Base-by-base conservation (phyloP, 148 eudicot genomes). In the Heliosperma pusillum region DNA sequence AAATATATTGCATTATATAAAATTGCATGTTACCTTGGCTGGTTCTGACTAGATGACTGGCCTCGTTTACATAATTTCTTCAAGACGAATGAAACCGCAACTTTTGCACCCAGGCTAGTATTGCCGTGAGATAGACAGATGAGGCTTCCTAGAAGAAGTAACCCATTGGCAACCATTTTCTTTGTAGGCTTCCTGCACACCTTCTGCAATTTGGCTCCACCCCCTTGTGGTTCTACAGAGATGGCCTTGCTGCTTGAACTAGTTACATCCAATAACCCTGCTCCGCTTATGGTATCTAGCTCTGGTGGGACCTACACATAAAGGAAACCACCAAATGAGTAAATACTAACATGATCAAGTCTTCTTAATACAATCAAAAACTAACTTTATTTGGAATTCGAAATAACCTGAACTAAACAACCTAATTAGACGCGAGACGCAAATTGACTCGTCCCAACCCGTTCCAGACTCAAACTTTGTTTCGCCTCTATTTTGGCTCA, bases 71-170 rank as follows among this genome's bases (percentile, higher is more conserved):
- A 82, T 25, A 91, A 79, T 82, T 88, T 92, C 77, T 82, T 87
- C 69, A 90, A 76, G 53, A 91, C 75, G 66, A 69, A 91, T 58
- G 94, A 90, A 72, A 85, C 76, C 19, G 93, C 97, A 70, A 91
- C 95, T 81, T 89, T 88, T 44, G 93, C 88, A 40, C 93, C 90
- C 77, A 93, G 75, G 78, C 79, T 75, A 56, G 93, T 65, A 72
- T 82, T 91, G 25, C 95, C 91, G 3, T 91, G 90, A 25, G 97
- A 82, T 71, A 93, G 36, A 81, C 91, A 91, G 56, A 91, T 69
- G 21, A 85, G 83, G 77, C 98, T 92, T 68, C 98, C 98, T 19
- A 88, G 80, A 26, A 93, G 74, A 72, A 91, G 78, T 64, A 93
- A 77, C 40, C 91, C 90, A 73, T 89, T 91, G 63, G 86, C 81